Base-by-base conservation (phyloP, 805 yeast genomes). In the Wickerhamiella brachini region DNA sequence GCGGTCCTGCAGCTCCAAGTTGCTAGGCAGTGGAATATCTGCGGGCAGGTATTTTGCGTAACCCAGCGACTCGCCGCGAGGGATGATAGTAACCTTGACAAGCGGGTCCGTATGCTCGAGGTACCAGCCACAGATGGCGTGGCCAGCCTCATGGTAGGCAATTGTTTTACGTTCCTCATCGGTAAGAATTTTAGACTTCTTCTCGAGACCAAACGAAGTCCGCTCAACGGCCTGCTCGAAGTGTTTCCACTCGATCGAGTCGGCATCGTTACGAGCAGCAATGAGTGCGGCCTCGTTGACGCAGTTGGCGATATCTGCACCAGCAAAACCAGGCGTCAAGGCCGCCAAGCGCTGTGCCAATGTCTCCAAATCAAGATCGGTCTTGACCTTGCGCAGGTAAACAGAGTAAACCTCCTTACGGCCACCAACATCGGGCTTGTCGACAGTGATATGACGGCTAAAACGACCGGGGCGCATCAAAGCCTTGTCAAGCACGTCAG, bases 121-220 rank as follows among this genome's bases (percentile, higher is more conserved):
- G 63, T 73, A 88, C 99, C 98, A 93, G 12, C 98, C 98, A 67
- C 97, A 89, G 54, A 93, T 79, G 10, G 99, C 98, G 68, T 94
- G 98, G 3, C 98, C 99, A 2, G 99, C 98, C 68, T 93, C 99
- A 65, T 94, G 98, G 62, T 84, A 93, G 0, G 98, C 98, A 52
- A 94, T 96, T 24, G 87, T 80, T 55, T 74, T 79, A 69, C 88
- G 86, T 64, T 94, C 97, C 53, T 83, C 89, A 1, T 87, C 83
- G 2, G 87, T 79, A 54, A 94, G 72, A 13, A 93, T 77, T 62
- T 83, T 82, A 15, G 89, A 77, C 68, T 87, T 90, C 73, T 85
- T 85, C 67, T 90, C 97, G 55, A 93, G 72, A 39, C 99, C 99
- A 31, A 94, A 97, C 68, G 89, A 85, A 44, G 90, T 97, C 64